phyloP scores from a whole-genome alignment of 1,139 yeast species.

The Casaregolazyma lundiana region DNA sequence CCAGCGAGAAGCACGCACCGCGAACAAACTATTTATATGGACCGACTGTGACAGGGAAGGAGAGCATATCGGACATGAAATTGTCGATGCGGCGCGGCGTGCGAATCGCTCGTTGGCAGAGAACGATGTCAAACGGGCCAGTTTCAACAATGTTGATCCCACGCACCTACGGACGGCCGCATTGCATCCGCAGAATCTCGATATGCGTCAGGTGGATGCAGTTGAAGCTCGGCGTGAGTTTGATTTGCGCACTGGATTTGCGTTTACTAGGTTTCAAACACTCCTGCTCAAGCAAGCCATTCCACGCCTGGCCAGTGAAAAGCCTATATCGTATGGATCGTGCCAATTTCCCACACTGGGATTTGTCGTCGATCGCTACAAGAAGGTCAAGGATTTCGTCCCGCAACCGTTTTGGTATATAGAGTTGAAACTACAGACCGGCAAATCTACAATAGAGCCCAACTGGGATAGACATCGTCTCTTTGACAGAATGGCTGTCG shows the following conservation, averaged over 20 bases:
- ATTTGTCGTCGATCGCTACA: slow-evolving; percentile 90
- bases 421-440: slow-evolving; percentile 44
- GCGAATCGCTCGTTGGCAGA: slow-evolving; percentile 48
- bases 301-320: slow-evolving; percentile 23
- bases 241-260: slow-evolving; percentile 84
- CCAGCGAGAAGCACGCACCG: slow-evolving; percentile 53
- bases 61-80: slow-evolving; percentile 89
- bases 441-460: slow-evolving; percentile 37
- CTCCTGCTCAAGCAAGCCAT: slow-evolving; percentile 39
- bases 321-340: slow-evolving; percentile 72
- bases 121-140: slow-evolving; percentile 60
- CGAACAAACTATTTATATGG: slow-evolving; percentile 81
- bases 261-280: slow-evolving; percentile 77
- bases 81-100: slow-evolving; percentile 59
- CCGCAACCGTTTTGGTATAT: slow-evolving; percentile 83
- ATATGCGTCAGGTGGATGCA: slow-evolving; percentile 71
- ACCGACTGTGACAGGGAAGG: slow-evolving; percentile 99
- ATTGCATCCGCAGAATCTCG: slow-evolving; percentile 55
- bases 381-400: slow-evolving; percentile 63
- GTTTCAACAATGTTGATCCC: slow-evolving; percentile 81
- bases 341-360: slow-evolving; percentile 98
- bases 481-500: slow-evolving; percentile 66
- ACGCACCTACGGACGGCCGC: slow-evolving; percentile 76
- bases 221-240: slow-evolving; percentile 82
- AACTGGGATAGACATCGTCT: slow-evolving; percentile 67